Percentiles rank a stretch among this genome's conserved stretches.
Evolutionary conservation across 768 basidiomycete species (phyloP).

Genomic region (Auriscalpium orientale): DNA sequence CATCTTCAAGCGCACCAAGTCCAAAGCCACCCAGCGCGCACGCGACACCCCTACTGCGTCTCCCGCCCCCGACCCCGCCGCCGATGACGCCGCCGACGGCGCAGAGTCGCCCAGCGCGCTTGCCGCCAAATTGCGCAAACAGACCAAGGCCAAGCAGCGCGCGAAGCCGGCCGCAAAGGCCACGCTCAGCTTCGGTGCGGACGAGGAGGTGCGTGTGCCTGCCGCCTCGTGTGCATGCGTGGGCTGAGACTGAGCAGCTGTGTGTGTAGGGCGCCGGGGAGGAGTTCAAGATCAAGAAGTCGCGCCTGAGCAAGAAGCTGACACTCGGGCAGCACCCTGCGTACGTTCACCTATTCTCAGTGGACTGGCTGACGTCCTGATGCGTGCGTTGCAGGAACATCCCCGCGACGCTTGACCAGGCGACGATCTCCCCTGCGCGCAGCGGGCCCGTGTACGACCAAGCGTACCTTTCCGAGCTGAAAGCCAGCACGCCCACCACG

Average conservation of each 20-base stretch:
- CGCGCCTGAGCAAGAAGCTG: constrained; percentile 62
- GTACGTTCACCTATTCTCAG: background rate
- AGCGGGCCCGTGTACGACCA: constrained; percentile 63
- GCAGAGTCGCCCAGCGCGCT: constrained; percentile 51
- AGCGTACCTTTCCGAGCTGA: constrained; percentile 69
- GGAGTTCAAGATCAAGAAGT: constrained; percentile 76
- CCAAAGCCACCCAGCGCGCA: constrained; percentile 31
- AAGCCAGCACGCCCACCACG: constrained; percentile 62
- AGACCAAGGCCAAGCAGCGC: constrained; percentile 54
- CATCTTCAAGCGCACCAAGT: constrained; percentile 36
- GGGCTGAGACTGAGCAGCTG: constrained; percentile 41
- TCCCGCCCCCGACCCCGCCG: background rate
- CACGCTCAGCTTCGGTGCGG: constrained; percentile 70
- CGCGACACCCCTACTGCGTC: constrained; percentile 26
- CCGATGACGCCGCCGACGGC: constrained; percentile 18
- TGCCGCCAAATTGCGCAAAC: constrained; percentile 63
- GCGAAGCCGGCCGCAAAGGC: constrained; percentile 46
- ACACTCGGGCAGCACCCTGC: constrained; percentile 47
- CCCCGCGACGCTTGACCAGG: constrained; percentile 4
- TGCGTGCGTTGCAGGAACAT: background rate
- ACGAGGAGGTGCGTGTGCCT: constrained; percentile 44
- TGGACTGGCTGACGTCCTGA: no score
- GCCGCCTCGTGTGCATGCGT: no score
- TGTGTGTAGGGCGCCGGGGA: constrained; percentile 44
- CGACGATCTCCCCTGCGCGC: constrained; percentile 22